phyloP scores from a whole-genome alignment of 2,329 filamentous ascomycete species.

The Fusarium falciforme region DNA sequence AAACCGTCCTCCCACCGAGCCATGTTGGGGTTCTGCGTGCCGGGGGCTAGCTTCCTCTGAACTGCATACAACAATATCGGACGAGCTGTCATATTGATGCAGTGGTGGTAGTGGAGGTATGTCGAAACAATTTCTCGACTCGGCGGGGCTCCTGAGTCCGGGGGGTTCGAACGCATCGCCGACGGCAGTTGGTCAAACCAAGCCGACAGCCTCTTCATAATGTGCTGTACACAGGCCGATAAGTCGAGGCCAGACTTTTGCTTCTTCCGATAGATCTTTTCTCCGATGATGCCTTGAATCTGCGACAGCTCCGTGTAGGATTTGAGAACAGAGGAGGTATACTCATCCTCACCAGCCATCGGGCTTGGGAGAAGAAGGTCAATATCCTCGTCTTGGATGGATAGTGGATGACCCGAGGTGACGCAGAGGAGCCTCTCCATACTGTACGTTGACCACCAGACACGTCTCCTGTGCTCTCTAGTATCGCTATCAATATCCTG shows the following conservation, averaged over 20 bases:
- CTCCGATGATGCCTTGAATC: background rate
- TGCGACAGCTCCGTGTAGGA: background rate
- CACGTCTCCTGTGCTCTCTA: background rate
- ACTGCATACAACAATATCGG: background rate
- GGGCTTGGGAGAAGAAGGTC: background rate
- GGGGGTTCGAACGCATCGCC: background rate
- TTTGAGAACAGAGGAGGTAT: background rate
- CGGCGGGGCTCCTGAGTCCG: background rate
- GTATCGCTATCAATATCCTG: background rate
- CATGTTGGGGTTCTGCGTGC: background rate
- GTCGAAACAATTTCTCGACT: background rate
- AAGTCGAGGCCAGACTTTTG: background rate
- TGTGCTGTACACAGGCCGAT: background rate
- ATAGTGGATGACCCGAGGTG: background rate
- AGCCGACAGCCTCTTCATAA: background rate
- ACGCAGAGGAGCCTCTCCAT: background rate
- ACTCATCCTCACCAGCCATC: background rate
- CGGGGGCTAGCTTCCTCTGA: background rate
- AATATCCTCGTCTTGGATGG: background rate
- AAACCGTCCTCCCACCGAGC: background rate
- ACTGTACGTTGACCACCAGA: background rate
- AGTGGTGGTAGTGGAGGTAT: background rate
- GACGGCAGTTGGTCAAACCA: background rate
- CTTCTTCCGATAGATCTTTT: background rate
- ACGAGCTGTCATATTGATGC: background rate